Evolutionary conservation across 140 eudicot genomes (phyloP).

Genomic region (Flaveria floridana): DNA sequence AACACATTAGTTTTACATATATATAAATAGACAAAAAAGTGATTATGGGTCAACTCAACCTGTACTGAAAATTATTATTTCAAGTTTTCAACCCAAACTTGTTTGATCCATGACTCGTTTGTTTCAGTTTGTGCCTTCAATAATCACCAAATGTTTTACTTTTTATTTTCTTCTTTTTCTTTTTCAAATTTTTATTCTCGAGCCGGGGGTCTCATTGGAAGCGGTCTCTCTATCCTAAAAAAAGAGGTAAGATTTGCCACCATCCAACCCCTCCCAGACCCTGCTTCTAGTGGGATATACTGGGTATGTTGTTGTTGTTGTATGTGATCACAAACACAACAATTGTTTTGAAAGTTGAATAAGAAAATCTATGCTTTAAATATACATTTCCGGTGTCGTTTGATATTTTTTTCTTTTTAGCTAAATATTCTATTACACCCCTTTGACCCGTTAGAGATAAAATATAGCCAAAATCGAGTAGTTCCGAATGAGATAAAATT

Average conservation of each 20-base stretch:
- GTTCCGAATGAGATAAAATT: not conserved
- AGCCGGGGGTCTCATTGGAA: too few species aligned
- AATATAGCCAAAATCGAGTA: not conserved
- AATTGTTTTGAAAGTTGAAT: not conserved
- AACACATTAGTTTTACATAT: not conserved
- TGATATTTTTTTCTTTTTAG: not conserved
- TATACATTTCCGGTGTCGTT: not conserved
- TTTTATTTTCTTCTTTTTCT: conserved; percentile 20
- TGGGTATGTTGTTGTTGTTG: too few species aligned
- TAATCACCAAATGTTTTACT: conserved; percentile 10
- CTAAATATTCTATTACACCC: not conserved
- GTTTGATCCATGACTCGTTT: not conserved
- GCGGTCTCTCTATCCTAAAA: too few species aligned
- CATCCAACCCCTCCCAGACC: too few species aligned
- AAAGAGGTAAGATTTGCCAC: too few species aligned
- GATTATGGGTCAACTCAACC: not conserved
- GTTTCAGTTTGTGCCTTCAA: conserved; percentile 4
- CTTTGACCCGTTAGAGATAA: not conserved
- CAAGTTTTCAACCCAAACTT: not conserved
- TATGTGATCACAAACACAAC: not conserved
- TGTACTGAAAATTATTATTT: not conserved
- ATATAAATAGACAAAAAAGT: not conserved
- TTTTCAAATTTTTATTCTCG: conserved; percentile 73
- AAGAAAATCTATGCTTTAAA: not conserved
- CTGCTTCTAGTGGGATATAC: too few species aligned